Evolutionary conservation across 2,329 filamentous ascomycete species (phyloP), one percentile per base, ranked within the genome.

Genomic region (Albophoma yamanashiensis): DNA sequence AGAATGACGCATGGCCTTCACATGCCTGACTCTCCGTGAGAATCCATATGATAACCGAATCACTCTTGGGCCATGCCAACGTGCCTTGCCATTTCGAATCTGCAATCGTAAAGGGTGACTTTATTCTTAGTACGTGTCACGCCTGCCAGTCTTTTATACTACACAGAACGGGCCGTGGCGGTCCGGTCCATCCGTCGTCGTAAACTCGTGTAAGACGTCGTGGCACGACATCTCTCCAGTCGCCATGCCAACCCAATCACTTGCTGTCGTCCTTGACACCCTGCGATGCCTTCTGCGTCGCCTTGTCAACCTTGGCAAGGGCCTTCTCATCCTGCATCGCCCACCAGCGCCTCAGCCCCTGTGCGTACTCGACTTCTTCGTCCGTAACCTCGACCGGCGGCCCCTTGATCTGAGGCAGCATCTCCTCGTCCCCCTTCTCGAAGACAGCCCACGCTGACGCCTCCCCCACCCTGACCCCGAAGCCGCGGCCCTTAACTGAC

Each of bases 371-470:
- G 57, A 72, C 73, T 70, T 86, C 84, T 36, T 70, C 73, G 17
- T 76, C 73, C 36, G 74, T 75, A 62, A 81, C 76, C 70, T 87
- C 84, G 25, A 87, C 78, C 0, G 83, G 83, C 58, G 83, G 81
- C 0, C 84, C 84, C 62, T 78, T 80, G 58, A 87, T 79, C 71
- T 87, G 80, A 50, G 80, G 74, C 52, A 78, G 70, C 66, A 69
- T 67, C 60, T 73, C 69, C 58, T 69, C 67, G 55, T 73, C 70
- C 3, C 71, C 71, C 45, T 72, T 71, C 64, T 85, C 82, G 63
- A 84, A 86, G 3, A 88, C 82, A 2, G 82, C 84, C 82, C 85
- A 88, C 59, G 81, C 80, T 20, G 82, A 86, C 40, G 73, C 75
- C 53, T 82, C 80, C n/a, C 75, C 77, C n/a, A 77, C 78, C 56